Conservation (phyloP, 225 moss, liverwort and hornwort genomes). For the Bryoerythrophyllum caledonicum region DNA sequence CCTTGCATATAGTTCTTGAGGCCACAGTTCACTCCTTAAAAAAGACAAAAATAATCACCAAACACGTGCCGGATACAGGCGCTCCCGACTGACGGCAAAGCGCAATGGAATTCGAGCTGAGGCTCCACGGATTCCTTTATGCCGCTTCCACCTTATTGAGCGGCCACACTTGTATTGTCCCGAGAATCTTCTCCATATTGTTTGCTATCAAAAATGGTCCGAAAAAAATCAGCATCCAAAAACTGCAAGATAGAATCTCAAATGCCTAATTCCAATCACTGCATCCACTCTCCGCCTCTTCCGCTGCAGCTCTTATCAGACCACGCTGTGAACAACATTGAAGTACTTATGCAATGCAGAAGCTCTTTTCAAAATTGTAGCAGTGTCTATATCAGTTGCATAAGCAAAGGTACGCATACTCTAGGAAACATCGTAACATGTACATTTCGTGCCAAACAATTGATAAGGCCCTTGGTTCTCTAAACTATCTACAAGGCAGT, state of each 20-base stretch:
- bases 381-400: not conserved
- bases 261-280: too few species aligned
- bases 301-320: too few species aligned
- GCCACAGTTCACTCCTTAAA: too few species aligned
- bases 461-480: conserved; percentile 7
- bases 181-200: conserved; percentile 85
- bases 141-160: conserved; percentile 72
- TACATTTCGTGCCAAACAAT: conserved; percentile 5
- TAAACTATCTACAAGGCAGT: not conserved
- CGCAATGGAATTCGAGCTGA: conserved; percentile 65
- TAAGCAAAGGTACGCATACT: not conserved
- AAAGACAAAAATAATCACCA: conserved; percentile 41
- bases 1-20: too few species aligned
- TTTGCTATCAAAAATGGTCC: conserved; percentile 12
- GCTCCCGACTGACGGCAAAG: conserved; percentile 52
- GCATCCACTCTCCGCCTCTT: too few species aligned
- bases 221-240: too few species aligned
- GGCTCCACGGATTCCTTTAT: conserved; percentile 80
- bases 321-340: conserved; percentile 78
- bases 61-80: conserved; percentile 56
- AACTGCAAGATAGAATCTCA: too few species aligned
- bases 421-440: conserved; percentile 21
- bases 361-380: not conserved
- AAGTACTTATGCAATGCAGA: conserved; percentile 64
- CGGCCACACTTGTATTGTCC: conserved; percentile 80